Percentiles rank a stretch among this genome's conserved stretches.
phyloP scores from a whole-genome alignment of 495 filamentous ascomycete genomes.

The Xylaria intraflava region DNA sequence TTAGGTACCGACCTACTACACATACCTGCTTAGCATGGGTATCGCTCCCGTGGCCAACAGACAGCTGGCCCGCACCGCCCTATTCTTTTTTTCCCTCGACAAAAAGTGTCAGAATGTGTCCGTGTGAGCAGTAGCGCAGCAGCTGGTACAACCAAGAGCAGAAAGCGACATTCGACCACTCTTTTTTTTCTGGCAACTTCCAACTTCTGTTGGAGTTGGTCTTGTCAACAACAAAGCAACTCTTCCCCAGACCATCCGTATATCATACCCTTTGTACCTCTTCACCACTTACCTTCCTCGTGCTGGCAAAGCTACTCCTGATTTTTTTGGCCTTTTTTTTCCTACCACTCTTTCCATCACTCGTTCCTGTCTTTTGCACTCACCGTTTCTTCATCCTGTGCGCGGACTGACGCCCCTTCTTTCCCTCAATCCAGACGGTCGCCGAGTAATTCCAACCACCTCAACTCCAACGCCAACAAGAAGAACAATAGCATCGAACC shows the following conservation, averaged over 20 bases:
- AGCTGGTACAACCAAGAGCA: conserved; percentile 15
- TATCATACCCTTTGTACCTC: conserved; percentile 19
- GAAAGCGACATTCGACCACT: conserved; percentile 22
- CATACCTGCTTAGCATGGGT: conserved; percentile 19
- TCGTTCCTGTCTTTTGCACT: conserved; percentile 19
- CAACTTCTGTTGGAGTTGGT: conserved; percentile 20
- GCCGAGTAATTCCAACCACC: conserved; percentile 7
- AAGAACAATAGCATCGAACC: not conserved
- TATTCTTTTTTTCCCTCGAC: conserved; percentile 21
- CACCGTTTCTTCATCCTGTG: conserved; percentile 9
- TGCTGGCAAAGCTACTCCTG: conserved; percentile 23
- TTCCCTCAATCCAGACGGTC: not conserved
- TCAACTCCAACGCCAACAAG: conserved; percentile 1
- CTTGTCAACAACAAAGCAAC: conserved; percentile 30
- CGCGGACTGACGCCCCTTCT: conserved; percentile 9
- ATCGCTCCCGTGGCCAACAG: conserved; percentile 23
- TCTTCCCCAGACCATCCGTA: conserved; percentile 17
- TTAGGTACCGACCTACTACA: conserved; percentile 9
- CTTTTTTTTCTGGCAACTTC: conserved; percentile 26
- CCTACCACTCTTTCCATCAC: conserved; percentile 20
- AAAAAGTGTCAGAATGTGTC: conserved; percentile 11
- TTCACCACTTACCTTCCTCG: conserved; percentile 20
- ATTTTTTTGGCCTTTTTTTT: conserved; percentile 13
- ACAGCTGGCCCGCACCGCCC: conserved; percentile 31
- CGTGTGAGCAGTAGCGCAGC: conserved; percentile 9